A percentile compares a stretch with the other conserved stretches of the same genome.
phyloP scores from a whole-genome alignment of 371 early-diverging fungal species.

The Apophysomyces trapeziformis region DNA sequence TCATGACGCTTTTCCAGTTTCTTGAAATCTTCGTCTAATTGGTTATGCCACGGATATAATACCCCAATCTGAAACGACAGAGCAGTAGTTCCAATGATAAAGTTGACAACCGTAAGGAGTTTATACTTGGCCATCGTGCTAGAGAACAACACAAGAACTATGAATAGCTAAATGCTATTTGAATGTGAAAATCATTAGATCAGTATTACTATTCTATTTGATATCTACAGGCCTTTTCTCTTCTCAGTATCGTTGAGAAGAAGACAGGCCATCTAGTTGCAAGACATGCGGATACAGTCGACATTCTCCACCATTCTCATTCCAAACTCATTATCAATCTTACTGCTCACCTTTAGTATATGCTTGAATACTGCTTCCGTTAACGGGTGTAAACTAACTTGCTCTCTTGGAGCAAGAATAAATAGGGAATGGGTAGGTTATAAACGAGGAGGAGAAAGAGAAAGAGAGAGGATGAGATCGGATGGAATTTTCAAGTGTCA shows the following conservation, averaged over 20 bases:
- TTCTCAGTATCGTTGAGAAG: background rate
- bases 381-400: no score
- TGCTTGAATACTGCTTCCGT: no score
- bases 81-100: background rate
- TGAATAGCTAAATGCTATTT: background rate
- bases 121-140: background rate
- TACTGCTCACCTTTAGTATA: no score
- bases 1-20: background rate
- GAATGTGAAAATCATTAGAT: background rate
- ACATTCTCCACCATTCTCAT: background rate
- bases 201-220: background rate
- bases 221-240: background rate
- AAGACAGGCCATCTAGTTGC: background rate
- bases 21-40: slow-evolving; percentile 4
- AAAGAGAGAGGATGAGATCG: no score
- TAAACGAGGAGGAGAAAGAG: no score
- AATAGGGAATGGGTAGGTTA: no score
- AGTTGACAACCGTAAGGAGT: background rate
- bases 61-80: background rate
- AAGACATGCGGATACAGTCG: background rate
- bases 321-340: background rate
- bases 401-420: no score
- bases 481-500: no score
- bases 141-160: background rate
- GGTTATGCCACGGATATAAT: slow-evolving; percentile 3